Evolutionary conservation across 176 grass and related monocot species (phyloP).

Genomic region (Calamus simplicifolius): DNA sequence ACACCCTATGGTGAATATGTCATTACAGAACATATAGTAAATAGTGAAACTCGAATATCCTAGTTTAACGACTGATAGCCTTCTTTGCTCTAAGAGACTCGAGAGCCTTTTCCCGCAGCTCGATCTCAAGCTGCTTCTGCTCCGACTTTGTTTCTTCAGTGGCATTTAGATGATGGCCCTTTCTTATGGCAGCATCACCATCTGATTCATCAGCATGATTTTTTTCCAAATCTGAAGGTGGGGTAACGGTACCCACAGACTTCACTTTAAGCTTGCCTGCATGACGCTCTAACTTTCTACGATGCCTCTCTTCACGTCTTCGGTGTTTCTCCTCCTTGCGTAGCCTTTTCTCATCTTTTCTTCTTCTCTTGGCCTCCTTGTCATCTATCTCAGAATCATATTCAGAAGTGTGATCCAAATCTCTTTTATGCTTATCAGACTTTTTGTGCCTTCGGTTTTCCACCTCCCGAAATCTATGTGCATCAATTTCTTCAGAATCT

Average conservation of each 20-base stretch:
- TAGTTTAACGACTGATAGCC: slow-evolving; percentile 37
- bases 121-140: slow-evolving; percentile 72
- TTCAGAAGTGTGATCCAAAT: slow-evolving; percentile 45
- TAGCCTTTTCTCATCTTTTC: slow-evolving; percentile 63
- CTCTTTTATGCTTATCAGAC: slow-evolving; percentile 53
- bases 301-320: slow-evolving; percentile 60
- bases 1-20: neutral
- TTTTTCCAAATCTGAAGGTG: slow-evolving; percentile 42
- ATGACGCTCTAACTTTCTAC: slow-evolving; percentile 43
- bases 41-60: too few species aligned
- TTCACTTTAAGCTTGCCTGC: slow-evolving; percentile 43
- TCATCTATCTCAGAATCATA: slow-evolving; percentile 43
- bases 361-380: slow-evolving; percentile 53
- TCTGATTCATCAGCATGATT: slow-evolving; percentile 30
- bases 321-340: slow-evolving; percentile 75
- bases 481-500: slow-evolving; percentile 43
- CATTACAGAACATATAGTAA: neutral
- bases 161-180: slow-evolving; percentile 16
- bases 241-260: slow-evolving; percentile 14
- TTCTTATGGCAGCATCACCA: slow-evolving; percentile 31
- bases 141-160: slow-evolving; percentile 34
- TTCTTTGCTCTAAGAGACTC: slow-evolving; percentile 77
- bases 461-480: slow-evolving; percentile 27
- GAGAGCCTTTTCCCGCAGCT: slow-evolving; percentile 82
- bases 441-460: slow-evolving; percentile 64